Evolutionary conservation across 164 flowering plant species (phyloP), one percentile per base, ranked within the genome.

Genomic region (Paratinospora sagittata): DNA sequence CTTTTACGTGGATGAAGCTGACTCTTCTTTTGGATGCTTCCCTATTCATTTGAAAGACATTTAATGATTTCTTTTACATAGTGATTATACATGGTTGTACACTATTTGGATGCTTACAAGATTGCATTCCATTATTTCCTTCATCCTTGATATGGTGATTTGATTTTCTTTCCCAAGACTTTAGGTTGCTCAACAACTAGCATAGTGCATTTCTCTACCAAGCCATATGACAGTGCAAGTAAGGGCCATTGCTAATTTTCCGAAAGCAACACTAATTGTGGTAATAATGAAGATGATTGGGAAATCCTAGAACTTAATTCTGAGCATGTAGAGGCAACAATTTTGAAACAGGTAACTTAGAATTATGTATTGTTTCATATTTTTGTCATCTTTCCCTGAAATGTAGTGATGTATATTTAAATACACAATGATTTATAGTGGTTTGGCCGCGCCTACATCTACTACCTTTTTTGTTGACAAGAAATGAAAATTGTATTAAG

Each of bases 221-320:
- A 83, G 88, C 78, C 79, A 67, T 73, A 72, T n/a, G n/a, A n/a
- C n/a, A n/a, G n/a, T n/a, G n/a, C n/a, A n/a, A n/a, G n/a, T n/a
- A n/a, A n/a, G n/a, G 72, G 93, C 83, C 33, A 73, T 82, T 41
- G 76, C 87, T 62, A 85, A 84, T 84, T 78, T 96, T 77, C 86
- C 96, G 2, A 85, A 87, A 75, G 99, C 98, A 34, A 85, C 84
- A 26, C 43, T 85, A 4, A 92, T 89, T 37, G 79, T 82, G 0
- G 82, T 92, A 76, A 73, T 36, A 85, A 80, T 43, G 98, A 87
- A 78, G 97, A 96, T 86, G 99, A 96, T 79, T 96, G 99, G 99
- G 99, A 96, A 80, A 84, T 96, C 70, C 49, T 96, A 78, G 98
- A 96, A 81, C 95, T 93, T 47, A 93, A 90, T 76, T 69, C 97